Percentiles rank a stretch among this genome's conserved stretches.
Conservation (phyloP, 306 rosid genomes). For the Castanea mollissima region DNA sequence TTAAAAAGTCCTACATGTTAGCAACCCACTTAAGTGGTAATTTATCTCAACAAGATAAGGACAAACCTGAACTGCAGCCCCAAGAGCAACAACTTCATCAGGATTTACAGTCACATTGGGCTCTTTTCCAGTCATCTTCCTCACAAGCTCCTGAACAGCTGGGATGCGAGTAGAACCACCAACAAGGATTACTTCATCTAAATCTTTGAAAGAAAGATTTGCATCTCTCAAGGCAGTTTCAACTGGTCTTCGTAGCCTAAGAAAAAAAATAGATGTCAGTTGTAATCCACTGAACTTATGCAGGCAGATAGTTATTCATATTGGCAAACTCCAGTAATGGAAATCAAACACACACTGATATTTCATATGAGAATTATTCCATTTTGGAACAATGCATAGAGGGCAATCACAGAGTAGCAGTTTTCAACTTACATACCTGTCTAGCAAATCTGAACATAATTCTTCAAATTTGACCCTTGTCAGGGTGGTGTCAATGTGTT, state of each 20-base stretch:
- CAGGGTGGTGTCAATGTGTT: conserved; percentile 87
- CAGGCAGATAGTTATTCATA: too few species aligned
- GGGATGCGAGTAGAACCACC: conserved; percentile 96
- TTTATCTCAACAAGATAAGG: background rate
- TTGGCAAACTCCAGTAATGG: too few species aligned
- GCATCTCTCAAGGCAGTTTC: conserved; percentile 91
- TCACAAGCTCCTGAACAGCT: conserved; percentile 87
- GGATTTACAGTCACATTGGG: conserved; percentile 93
- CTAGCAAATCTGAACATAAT: conserved; percentile 80
- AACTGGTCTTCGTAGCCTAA: conserved; percentile 74
- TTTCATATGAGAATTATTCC: too few species aligned
- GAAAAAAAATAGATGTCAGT: too few species aligned
- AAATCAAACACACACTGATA: too few species aligned
- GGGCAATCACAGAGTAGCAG: background rate
- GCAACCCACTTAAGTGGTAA: too few species aligned
- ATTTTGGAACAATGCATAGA: too few species aligned
- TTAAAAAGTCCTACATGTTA: too few species aligned
- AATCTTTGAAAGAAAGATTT: conserved; percentile 71
- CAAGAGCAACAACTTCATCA: conserved; percentile 95
- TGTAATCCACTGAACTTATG: too few species aligned
- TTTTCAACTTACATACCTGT: conserved; percentile 53
- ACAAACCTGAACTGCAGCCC: conserved; percentile 91
- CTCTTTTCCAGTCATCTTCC: conserved; percentile 83
- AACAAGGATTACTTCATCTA: conserved; percentile 91
- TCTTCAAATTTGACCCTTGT: conserved; percentile 94